A percentile compares a stretch with the other conserved stretches of the same genome.
Evolutionary conservation across 1,139 yeast genomes (phyloP).

Genomic region (Sugiyamaella pinicola): DNA sequence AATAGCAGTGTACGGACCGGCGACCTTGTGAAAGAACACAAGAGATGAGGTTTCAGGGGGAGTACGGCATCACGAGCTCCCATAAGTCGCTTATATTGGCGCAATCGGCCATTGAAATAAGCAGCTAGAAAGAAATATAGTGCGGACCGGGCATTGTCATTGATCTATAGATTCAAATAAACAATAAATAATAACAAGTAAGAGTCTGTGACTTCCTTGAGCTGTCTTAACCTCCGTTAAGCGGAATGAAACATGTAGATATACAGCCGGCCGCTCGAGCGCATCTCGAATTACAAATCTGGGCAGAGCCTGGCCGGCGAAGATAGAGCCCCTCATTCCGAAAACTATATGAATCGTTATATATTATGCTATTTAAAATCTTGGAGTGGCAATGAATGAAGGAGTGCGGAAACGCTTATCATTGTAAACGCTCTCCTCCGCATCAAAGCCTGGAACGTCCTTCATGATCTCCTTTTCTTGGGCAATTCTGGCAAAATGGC

Average conservation of each 20-base stretch:
- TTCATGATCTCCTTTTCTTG: constrained; percentile 69
- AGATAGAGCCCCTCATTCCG: neutral
- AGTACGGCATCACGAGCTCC: no score
- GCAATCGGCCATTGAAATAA: neutral
- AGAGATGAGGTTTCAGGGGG: constrained; percentile 13
- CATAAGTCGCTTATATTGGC: neutral
- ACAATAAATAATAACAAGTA: no score
- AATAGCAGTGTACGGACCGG: neutral
- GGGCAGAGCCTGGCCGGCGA: neutral
- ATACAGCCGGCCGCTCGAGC: no score
- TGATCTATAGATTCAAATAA: no score
- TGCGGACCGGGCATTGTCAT: no score
- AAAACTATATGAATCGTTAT: neutral
- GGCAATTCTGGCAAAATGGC: constrained; percentile 65
- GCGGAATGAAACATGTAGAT: no score
- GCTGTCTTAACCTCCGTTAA: no score
- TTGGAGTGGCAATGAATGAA: constrained; percentile 39
- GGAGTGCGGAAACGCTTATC: constrained; percentile 48
- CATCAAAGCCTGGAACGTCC: constrained; percentile 61
- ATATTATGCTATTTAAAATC: constrained; percentile 27
- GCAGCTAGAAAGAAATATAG: no score
- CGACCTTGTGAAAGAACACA: no score
- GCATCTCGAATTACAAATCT: neutral
- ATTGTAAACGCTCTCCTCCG: constrained; percentile 51
- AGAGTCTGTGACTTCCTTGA: no score